Base-by-base conservation (phyloP, 805 yeast genomes). In the Kazachstania kunashirensis region DNA sequence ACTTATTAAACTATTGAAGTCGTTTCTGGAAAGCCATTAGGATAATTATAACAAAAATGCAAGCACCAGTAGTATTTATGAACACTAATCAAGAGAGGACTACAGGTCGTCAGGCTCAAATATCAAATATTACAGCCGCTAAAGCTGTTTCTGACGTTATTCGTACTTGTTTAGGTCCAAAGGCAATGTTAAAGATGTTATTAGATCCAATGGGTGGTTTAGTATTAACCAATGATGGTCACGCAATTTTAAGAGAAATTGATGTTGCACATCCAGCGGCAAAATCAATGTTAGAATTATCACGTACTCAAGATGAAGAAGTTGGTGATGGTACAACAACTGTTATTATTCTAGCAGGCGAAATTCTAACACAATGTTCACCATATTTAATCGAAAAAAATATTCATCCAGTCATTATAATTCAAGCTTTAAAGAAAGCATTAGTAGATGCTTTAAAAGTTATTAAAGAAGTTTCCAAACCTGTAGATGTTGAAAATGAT, bases 181-280 rank as follows among this genome's bases (percentile, higher is more conserved):
- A 89, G 61, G 98, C 98, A 24, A 92, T 92, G 98, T 74, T 92
- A 44, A 92, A 92, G 67, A 89, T 92, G 97, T 70, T 92, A 37
- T 69, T 92, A 45, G 99, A 92, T 58, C 99, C 99, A 39, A 65
- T 66, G 71, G 89, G 92, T 23, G 98, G 98, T 23, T 83, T 92
- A 48, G 96, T 89, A 12, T 70, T 92, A 46, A 92, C 99, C 39
- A 92, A 92, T 63, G 99, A 92, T 61, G 99, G 99, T 11, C 98
- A 92, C 63, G 98, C 99, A 13, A 92, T 92, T 49, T 68, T 92
- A 49, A 76, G 99, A 56, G 99, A 92, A 59, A 92, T 92, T 49
- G 97, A 89, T 57, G 94, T 83, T 39, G 86, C 96, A 4, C 98
- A 92, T 59, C 98, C 99, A 9, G 99, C 98, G 4, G 99, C 99